Evolutionary conservation across 2,329 filamentous ascomycete species (phyloP).

Genomic region (Aureobasidium sp.): DNA sequence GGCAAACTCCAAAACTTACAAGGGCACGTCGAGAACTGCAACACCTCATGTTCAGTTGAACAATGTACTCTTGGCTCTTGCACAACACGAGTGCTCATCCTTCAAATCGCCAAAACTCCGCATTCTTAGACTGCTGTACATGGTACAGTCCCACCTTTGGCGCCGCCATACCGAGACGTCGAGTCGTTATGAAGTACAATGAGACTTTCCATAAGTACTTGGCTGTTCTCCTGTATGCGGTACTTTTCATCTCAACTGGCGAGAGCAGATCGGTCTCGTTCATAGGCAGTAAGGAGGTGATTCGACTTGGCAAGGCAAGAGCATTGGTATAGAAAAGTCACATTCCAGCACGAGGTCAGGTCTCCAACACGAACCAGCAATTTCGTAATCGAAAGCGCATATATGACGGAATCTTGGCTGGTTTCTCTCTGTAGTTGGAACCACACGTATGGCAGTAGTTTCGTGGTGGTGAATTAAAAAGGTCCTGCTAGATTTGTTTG

Average conservation of each 20-base stretch:
- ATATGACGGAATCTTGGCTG: too few species aligned
- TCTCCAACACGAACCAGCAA: too few species aligned
- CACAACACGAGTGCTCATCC: too few species aligned
- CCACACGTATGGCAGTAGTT: too few species aligned
- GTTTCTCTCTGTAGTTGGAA: too few species aligned
- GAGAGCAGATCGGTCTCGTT: background rate
- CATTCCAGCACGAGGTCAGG: background rate
- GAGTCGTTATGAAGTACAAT: background rate
- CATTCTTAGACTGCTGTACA: background rate
- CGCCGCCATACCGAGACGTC: background rate
- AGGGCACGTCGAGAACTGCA: background rate
- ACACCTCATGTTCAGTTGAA: too few species aligned
- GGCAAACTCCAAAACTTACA: background rate
- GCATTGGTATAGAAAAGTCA: background rate
- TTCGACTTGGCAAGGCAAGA: background rate
- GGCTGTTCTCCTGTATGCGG: background rate
- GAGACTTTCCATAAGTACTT: background rate
- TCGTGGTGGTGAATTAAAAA: too few species aligned
- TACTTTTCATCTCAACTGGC: background rate
- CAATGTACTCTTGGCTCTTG: too few species aligned
- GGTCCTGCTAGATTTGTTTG: too few species aligned
- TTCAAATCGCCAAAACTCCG: too few species aligned
- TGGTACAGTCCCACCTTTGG: background rate
- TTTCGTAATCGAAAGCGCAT: too few species aligned
- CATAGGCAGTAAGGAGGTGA: background rate